phyloP scores from a whole-genome alignment of 768 basidiomycete genomes.

The Mycena galericulata region DNA sequence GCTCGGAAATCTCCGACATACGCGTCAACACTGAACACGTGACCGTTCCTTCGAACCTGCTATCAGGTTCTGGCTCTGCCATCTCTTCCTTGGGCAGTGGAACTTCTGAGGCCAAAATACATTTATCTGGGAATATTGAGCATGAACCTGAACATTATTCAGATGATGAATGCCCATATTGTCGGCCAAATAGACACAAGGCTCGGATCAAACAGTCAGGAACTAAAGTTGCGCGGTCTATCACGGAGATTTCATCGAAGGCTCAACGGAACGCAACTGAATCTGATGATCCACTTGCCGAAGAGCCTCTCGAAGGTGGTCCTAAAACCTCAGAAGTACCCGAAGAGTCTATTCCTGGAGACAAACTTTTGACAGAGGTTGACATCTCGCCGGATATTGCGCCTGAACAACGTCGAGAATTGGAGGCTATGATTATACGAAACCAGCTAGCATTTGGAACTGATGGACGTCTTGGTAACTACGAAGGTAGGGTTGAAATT shows the following conservation, averaged over 20 bases:
- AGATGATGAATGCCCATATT: no score
- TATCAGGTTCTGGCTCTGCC: no score
- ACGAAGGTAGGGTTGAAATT: conserved; percentile 40
- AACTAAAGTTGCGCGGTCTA: background rate
- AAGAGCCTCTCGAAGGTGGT: background rate
- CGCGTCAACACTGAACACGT: no score
- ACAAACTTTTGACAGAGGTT: background rate
- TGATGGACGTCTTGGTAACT: conserved; percentile 45
- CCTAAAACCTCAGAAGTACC: background rate
- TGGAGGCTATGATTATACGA: conserved; percentile 32
- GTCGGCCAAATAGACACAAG: no score
- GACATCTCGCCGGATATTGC: background rate
- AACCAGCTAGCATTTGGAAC: conserved; percentile 43
- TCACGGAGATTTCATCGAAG: background rate
- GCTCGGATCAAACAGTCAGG: no score
- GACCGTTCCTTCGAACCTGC: no score
- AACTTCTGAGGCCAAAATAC: no score
- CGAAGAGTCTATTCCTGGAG: background rate
- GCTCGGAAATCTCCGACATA: no score
- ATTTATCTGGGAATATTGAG: no score
- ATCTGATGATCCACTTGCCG: background rate
- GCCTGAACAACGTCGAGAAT: background rate
- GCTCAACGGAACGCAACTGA: background rate
- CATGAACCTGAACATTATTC: no score
- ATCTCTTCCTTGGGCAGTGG: no score